Evolutionary conservation across 495 filamentous ascomycete genomes (phyloP).

Genomic region (Aspergillus nidulans): DNA sequence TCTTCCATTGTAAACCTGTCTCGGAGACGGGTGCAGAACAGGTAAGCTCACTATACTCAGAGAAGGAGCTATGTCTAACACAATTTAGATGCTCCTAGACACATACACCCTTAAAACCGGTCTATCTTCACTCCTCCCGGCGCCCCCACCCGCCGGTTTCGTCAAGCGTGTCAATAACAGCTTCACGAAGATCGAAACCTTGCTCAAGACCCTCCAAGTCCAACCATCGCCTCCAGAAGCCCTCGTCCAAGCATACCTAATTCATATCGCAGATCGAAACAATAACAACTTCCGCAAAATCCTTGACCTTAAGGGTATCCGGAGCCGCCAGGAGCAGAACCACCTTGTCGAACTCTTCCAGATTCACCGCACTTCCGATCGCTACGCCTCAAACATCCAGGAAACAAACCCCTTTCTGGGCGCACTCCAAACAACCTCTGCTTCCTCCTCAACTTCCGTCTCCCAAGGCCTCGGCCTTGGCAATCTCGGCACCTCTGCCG

Average conservation of each 20-base stretch:
- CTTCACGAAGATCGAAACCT: slow-evolving; percentile 82
- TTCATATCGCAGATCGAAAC: slow-evolving; percentile 85
- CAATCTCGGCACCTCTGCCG: slow-evolving; percentile 21
- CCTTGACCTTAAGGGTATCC: slow-evolving; percentile 86
- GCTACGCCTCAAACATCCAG: slow-evolving; percentile 44
- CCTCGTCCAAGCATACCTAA: slow-evolving; percentile 93
- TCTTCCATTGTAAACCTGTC: slow-evolving; percentile 85
- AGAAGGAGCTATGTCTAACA: slow-evolving; percentile 4
- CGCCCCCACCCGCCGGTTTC: slow-evolving; percentile 58
- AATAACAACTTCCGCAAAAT: slow-evolving; percentile 96
- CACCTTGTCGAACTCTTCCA: slow-evolving; percentile 85
- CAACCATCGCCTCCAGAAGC: slow-evolving; percentile 86
- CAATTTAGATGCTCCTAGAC: slow-evolving; percentile 78
- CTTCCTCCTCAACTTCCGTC: slow-evolving; percentile 36
- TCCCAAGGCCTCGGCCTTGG: slow-evolving; percentile 39
- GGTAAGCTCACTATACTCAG: slow-evolving; percentile 34
- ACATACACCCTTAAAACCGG: slow-evolving; percentile 85
- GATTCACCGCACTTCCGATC: slow-evolving; percentile 64
- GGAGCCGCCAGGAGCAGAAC: slow-evolving; percentile 70
- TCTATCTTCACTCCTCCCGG: slow-evolving; percentile 47
- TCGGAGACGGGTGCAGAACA: slow-evolving; percentile 96
- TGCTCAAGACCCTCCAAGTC: slow-evolving; percentile 96
- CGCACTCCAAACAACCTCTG: slow-evolving; percentile 34
- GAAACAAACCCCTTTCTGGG: slow-evolving; percentile 42
- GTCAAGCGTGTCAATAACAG: slow-evolving; percentile 81